phyloP scores from a whole-genome alignment of 1,284 basidiomycete genomes.

The Taiwanofungus camphoratus region DNA sequence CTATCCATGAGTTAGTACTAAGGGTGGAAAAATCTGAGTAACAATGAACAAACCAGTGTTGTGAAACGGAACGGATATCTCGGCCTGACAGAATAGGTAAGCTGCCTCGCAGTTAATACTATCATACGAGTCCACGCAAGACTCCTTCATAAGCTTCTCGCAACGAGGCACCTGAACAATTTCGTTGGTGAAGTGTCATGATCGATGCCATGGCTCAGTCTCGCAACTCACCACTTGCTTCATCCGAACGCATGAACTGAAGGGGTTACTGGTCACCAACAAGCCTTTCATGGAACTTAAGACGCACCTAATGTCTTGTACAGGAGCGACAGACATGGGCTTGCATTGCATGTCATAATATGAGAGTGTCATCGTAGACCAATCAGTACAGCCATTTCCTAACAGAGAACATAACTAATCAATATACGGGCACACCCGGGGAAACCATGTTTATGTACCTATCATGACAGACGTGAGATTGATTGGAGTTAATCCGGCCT shows the following conservation, averaged over 20 bases:
- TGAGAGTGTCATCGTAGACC: conserved; percentile 20
- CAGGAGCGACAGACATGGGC: conserved; percentile 22
- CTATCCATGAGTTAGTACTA: conserved; percentile 8
- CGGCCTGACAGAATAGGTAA: conserved; percentile 30
- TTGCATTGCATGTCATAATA: conserved; percentile 32
- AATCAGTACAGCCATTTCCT: conserved; percentile 44
- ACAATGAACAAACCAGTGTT: not conserved
- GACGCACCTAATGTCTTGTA: conserved; percentile 23
- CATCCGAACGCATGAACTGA: conserved; percentile 29
- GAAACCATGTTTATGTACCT: conserved; percentile 37
- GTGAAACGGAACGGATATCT: conserved; percentile 1
- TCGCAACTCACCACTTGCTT: conserved; percentile 30
- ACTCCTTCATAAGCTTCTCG: conserved; percentile 23
- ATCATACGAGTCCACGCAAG: conserved; percentile 30
- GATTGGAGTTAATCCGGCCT: conserved; percentile 63
- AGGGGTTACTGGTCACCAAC: not conserved
- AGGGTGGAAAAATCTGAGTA: not conserved
- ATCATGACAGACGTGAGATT: conserved; percentile 81
- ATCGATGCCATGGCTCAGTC: not conserved
- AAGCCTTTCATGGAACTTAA: not conserved
- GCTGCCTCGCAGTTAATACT: conserved; percentile 35
- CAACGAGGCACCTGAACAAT: conserved; percentile 26
- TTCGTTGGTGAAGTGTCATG: not conserved
- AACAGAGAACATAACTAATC: not conserved
- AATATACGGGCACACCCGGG: not conserved